These are phyloP conservation scores for Metroxylon sagu DNA, from an alignment of 176 grass and related monocot genomes.

Conservation along the genomic window DNA sequence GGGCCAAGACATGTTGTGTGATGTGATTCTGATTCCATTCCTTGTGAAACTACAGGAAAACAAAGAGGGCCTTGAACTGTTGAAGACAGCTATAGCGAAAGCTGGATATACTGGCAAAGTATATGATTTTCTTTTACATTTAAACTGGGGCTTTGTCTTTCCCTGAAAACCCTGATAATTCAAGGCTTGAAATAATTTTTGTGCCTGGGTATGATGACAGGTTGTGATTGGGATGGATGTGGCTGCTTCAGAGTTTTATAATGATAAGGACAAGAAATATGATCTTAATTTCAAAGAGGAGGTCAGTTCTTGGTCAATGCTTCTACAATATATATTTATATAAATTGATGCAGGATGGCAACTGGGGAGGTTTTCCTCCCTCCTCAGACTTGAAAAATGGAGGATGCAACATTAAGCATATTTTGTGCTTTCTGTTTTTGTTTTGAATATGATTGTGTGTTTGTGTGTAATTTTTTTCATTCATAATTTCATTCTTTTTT, in stretches of 20 bases:
- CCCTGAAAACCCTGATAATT: too few relatives aligned
- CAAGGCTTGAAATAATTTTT: background rate
- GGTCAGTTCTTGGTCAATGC: constrained; percentile 18
- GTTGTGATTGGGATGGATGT: constrained; percentile 98
- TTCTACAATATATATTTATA: too few relatives aligned
- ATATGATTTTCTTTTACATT: background rate
- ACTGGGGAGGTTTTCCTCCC: too few relatives aligned
- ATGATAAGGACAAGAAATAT: constrained; percentile 60
- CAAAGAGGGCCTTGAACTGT: constrained; percentile 91
- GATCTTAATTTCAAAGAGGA: constrained; percentile 97
- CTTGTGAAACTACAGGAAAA: constrained; percentile 50
- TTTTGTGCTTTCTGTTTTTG: too few relatives aligned
- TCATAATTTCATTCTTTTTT: too few relatives aligned
- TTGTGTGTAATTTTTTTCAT: too few relatives aligned
- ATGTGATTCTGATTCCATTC: too few relatives aligned
- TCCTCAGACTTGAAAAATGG: too few relatives aligned
- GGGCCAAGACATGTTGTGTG: too few relatives aligned
- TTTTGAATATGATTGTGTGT: too few relatives aligned
- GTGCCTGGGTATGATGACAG: constrained; percentile 9
- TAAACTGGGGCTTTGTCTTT: background rate
- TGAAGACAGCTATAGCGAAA: constrained; percentile 86
- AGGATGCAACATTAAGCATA: too few relatives aligned
- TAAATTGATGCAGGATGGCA: too few relatives aligned
- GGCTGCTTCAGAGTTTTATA: constrained; percentile 84
- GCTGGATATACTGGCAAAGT: constrained; percentile 95